A percentile compares a stretch with the other conserved stretches of the same genome.
Evolutionary conservation across 116 monocot genomes (phyloP).

Genomic region (Phalaenopsis hybrid): DNA sequence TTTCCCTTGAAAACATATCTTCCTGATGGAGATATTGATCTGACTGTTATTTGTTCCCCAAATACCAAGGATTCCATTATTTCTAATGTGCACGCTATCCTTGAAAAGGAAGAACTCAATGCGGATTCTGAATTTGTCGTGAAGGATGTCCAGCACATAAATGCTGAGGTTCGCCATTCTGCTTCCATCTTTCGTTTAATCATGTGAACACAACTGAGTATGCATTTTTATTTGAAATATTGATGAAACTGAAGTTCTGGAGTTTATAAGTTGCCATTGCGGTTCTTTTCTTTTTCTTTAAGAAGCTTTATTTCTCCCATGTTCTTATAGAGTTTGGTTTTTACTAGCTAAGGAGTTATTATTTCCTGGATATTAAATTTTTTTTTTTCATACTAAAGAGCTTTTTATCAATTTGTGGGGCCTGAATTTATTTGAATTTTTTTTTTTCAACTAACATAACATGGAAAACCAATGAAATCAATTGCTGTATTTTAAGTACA

Average conservation of each 20-base stretch:
- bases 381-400: not conserved
- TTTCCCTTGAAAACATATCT: constrained; percentile 72
- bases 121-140: constrained; percentile 49
- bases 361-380: not conserved
- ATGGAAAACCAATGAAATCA: not conserved
- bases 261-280: not conserved
- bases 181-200: not conserved
- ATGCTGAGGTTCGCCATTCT: constrained; percentile 42
- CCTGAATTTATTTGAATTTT: not conserved
- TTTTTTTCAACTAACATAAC: not conserved
- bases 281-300: not conserved
- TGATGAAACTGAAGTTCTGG: not conserved
- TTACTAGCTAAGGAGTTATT: not conserved
- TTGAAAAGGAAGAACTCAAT: constrained; percentile 39
- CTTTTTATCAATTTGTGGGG: not conserved
- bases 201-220: not conserved
- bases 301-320: not conserved
- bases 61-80: constrained; percentile 45
- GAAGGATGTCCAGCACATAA: constrained; percentile 49
- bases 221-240: not conserved
- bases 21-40: constrained; percentile 76
- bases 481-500: not conserved
- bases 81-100: constrained; percentile 25
- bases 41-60: constrained; percentile 36
- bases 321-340: not conserved